These are phyloP conservation scores for Peronospora tabacina DNA, from an alignment of 352 stramenopile genomes.

Conservation along the genomic window DNA sequence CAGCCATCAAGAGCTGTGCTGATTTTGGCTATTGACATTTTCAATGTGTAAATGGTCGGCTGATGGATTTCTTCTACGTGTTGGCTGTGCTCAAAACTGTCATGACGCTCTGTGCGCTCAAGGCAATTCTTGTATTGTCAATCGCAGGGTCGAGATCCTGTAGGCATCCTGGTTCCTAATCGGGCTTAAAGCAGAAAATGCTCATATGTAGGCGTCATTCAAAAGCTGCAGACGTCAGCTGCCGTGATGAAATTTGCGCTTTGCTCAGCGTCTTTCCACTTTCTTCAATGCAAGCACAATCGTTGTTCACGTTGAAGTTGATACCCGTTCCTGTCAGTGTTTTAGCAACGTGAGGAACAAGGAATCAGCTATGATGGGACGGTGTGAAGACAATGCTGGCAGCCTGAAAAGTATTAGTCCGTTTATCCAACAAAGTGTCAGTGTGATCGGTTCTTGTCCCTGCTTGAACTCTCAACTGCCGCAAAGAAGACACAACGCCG, in stretches of 20 bases:
- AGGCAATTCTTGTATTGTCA: no score
- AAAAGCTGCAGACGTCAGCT: conserved; percentile 10
- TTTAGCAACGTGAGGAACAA: neutral
- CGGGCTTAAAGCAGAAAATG: no score
- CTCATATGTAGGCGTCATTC: neutral
- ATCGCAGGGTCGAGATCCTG: no score
- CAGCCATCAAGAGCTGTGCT: no score
- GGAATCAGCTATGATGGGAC: conserved; percentile 16
- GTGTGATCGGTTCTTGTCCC: conserved; percentile 13
- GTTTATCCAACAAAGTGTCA: neutral
- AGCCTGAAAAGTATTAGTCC: neutral
- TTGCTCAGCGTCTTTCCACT: conserved; percentile 8
- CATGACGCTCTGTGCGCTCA: no score
- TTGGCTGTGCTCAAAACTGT: no score
- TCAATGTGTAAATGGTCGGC: no score
- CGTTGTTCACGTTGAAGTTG: conserved; percentile 20
- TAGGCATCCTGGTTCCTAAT: no score
- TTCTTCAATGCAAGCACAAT: conserved; percentile 12
- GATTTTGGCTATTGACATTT: no score
- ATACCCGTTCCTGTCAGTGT: neutral
- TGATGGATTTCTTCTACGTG: no score
- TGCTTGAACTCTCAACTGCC: conserved; percentile 23
- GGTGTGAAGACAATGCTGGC: conserved; percentile 7
- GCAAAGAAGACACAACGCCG: conserved; percentile 3
- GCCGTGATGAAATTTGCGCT: conserved; percentile 1